Conservation (phyloP, 148 eudicot genomes). For the Chenopodium album region DNA sequence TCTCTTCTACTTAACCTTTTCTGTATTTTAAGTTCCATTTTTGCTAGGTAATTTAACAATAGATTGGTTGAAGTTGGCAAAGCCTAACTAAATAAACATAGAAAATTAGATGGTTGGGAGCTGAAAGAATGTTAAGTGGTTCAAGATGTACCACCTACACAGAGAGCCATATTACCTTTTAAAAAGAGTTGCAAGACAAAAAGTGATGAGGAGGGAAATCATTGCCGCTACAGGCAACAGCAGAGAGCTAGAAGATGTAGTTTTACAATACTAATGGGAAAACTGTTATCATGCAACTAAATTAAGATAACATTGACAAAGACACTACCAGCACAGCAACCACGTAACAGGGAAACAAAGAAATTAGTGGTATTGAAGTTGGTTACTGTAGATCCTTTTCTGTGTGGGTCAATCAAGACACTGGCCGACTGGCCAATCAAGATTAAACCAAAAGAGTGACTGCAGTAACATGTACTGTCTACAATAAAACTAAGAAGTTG, state of each 20-base stretch:
- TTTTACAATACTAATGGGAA: constrained; percentile 8
- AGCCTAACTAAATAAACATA: neutral
- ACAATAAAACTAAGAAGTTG: neutral
- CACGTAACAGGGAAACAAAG: constrained; percentile 14
- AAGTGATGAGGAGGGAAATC: neutral
- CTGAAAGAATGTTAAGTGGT: neutral
- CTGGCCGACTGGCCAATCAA: neutral
- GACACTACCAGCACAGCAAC: constrained; percentile 15
- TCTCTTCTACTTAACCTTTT: neutral
- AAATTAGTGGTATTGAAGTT: constrained; percentile 9
- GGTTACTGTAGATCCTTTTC: constrained; percentile 16
- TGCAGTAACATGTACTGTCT: neutral
- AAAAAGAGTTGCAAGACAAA: neutral
- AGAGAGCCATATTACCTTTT: neutral
- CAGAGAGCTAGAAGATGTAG: constrained; percentile 2
- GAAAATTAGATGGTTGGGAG: neutral
- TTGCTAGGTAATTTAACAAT: neutral
- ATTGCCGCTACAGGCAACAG: neutral
- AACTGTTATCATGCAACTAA: constrained; percentile 12
- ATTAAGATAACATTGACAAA: constrained; percentile 15
- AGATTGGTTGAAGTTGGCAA: neutral
- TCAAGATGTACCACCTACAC: neutral
- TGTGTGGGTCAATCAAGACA: constrained; percentile 13
- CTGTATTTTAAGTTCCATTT: neutral
- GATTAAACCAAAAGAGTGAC: neutral